Percentiles rank a stretch among this genome's conserved stretches.
phyloP scores from a whole-genome alignment of 164 flowering plant species.

The Dillenia turbinata region DNA sequence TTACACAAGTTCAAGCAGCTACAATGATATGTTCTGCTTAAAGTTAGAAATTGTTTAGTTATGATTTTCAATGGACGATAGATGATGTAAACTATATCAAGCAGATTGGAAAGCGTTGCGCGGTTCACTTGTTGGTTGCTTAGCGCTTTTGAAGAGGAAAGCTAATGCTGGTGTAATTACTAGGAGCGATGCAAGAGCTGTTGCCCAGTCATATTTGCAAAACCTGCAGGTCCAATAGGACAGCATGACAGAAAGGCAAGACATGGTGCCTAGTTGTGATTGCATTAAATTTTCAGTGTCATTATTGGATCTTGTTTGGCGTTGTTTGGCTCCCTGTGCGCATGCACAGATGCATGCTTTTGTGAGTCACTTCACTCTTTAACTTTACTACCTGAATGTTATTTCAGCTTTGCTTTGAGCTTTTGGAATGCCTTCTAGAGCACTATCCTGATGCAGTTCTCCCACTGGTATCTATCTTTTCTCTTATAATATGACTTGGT shows the following conservation, averaged over 20 bases:
- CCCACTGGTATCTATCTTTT: slow-evolving; percentile 42
- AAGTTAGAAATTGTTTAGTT: no score
- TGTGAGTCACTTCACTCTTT: not conserved
- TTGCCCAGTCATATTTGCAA: slow-evolving; percentile 49
- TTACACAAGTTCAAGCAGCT: no score
- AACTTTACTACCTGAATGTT: slow-evolving; percentile 5
- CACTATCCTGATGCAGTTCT: slow-evolving; percentile 41
- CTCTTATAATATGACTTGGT: not conserved
- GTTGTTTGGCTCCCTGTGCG: no score
- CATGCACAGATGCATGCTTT: not conserved
- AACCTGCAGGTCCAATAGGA: slow-evolving; percentile 74
- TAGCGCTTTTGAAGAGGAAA: slow-evolving; percentile 80
- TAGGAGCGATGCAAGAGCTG: slow-evolving; percentile 50
- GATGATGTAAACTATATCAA: slow-evolving; percentile 36
- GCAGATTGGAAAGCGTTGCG: slow-evolving; percentile 97
- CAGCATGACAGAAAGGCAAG: slow-evolving; percentile 82
- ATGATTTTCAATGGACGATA: no score
- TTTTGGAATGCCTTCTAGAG: slow-evolving; percentile 65
- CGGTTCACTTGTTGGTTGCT: slow-evolving; percentile 93
- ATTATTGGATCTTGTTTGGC: no score
- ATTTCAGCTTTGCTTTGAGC: slow-evolving; percentile 85
- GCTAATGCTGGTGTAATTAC: slow-evolving; percentile 44
- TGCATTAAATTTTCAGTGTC: no score
- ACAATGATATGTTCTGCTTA: no score
- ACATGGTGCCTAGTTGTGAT: no score